Conservation (phyloP, 768 basidiomycete genomes). For the Mycena latifolia region DNA sequence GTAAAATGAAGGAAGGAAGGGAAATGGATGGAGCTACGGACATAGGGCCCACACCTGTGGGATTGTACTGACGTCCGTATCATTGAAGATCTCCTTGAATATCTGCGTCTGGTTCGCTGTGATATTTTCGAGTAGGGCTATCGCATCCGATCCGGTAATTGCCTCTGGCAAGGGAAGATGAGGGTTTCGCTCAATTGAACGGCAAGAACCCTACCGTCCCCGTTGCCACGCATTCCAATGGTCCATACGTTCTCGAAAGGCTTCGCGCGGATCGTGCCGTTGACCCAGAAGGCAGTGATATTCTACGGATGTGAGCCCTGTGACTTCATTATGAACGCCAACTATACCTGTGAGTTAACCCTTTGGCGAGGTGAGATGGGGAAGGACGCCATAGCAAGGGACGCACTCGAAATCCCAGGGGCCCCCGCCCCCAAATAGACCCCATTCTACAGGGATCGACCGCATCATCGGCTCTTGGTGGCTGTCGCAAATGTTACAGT, state of each 20-base stretch:
- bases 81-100: slow-evolving; percentile 61
- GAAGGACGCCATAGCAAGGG: too few species aligned
- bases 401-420: slow-evolving; percentile 64
- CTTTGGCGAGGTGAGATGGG: too few species aligned
- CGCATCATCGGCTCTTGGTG: slow-evolving; percentile 85
- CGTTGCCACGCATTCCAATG: slow-evolving; percentile 77
- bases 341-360: too few species aligned
- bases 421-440: slow-evolving; percentile 64
- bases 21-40: slow-evolving; percentile 53
- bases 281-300: slow-evolving; percentile 73
- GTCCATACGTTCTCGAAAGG: slow-evolving; percentile 75
- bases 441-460: slow-evolving; percentile 76
- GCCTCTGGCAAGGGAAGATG: slow-evolving; percentile 55
- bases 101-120: slow-evolving; percentile 74
- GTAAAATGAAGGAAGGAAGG: too few species aligned
- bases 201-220: too few species aligned
- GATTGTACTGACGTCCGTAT: too few species aligned
- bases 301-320: slow-evolving; percentile 31
- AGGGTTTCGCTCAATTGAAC: too few species aligned
- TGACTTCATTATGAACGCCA: neutral
- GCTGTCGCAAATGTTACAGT: slow-evolving; percentile 41
- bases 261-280: slow-evolving; percentile 69
- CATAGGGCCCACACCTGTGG: slow-evolving; percentile 77
- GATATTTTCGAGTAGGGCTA: slow-evolving; percentile 65
- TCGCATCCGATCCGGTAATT: slow-evolving; percentile 57